These are phyloP conservation scores for Hyaloscypha bicolor DNA, from an alignment of 495 filamentous ascomycete genomes.

Conservation along the genomic window DNA sequence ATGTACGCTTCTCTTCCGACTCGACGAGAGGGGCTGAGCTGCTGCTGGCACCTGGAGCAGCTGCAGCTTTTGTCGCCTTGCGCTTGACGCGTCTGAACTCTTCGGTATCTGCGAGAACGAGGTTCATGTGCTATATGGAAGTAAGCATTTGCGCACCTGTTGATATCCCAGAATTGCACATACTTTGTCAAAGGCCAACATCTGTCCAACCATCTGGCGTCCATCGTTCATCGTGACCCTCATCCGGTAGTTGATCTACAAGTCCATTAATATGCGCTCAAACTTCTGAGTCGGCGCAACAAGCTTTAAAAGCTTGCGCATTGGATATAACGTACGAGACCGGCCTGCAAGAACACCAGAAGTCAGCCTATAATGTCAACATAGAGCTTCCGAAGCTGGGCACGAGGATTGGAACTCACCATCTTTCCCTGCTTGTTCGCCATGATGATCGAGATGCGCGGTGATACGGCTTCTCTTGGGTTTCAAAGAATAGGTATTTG, in stretches of 20 bases:
- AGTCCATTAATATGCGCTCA: conserved; percentile 38
- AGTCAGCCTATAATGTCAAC: conserved; percentile 77
- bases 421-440: conserved; percentile 98
- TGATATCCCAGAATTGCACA: conserved; percentile 5
- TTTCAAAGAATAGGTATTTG: conserved; percentile 56
- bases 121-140: conserved; percentile 86
- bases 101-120: conserved; percentile 98
- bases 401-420: conserved; percentile 65
- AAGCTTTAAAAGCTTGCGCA: conserved; percentile 29
- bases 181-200: conserved; percentile 98
- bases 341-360: conserved; percentile 67
- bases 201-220: conserved; percentile 94
- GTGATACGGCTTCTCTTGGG: conserved; percentile 64
- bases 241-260: conserved; percentile 98
- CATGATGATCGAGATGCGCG: conserved; percentile 68
- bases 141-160: conserved; percentile 15
- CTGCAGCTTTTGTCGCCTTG: conserved; percentile 73
- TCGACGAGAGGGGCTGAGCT: conserved; percentile 66
- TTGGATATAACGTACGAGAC: conserved; percentile 74
- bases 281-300: background rate
- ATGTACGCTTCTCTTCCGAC: conserved; percentile 92
- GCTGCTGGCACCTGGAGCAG: conserved; percentile 61
- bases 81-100: conserved; percentile 95
- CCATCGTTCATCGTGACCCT: conserved; percentile 93
- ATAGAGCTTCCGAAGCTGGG: conserved; percentile 42